Conservation (phyloP, 2,329 filamentous ascomycete species). For the Aspergillus piperis region DNA sequence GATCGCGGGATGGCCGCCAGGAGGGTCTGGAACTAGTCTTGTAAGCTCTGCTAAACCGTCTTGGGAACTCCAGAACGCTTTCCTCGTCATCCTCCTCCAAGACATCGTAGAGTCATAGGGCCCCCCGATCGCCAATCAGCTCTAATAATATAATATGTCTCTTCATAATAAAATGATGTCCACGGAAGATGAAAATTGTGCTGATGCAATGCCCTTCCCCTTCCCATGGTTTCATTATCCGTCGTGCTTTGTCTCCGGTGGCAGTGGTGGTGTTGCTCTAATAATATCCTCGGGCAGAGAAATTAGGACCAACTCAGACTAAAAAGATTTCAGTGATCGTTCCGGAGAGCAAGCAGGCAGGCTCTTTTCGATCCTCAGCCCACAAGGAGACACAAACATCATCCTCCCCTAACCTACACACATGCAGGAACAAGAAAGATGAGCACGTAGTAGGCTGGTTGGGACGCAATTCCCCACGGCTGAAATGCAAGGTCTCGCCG, state of each 20-base stretch:
- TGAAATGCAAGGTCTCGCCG: conserved; percentile 21
- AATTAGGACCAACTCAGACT: conserved; percentile 5
- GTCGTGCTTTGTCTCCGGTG: no score
- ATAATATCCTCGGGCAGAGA: neutral
- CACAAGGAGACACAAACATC: neutral
- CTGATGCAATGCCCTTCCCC: neutral
- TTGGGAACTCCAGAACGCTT: neutral
- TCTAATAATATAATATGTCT: neutral
- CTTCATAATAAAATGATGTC: neutral
- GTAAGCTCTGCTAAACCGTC: no score
- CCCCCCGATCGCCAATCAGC: neutral
- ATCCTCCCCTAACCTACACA: neutral
- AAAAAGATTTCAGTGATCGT: conserved; percentile 1
- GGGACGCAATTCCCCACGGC: neutral
- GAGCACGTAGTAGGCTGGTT: conserved; percentile 6
- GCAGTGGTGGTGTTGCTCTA: neutral
- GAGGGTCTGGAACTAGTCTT: conserved; percentile 5
- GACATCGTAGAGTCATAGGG: neutral
- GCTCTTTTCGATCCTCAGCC: neutral
- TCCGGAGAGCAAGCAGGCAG: neutral
- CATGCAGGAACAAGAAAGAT: conserved; percentile 2
- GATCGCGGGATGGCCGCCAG: conserved; percentile 9
- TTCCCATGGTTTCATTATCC: neutral
- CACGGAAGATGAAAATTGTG: neutral
- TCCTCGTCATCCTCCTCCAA: neutral